phyloP scores from a whole-genome alignment of 176 grass and related monocot species.

The Aegilops speltoides region DNA sequence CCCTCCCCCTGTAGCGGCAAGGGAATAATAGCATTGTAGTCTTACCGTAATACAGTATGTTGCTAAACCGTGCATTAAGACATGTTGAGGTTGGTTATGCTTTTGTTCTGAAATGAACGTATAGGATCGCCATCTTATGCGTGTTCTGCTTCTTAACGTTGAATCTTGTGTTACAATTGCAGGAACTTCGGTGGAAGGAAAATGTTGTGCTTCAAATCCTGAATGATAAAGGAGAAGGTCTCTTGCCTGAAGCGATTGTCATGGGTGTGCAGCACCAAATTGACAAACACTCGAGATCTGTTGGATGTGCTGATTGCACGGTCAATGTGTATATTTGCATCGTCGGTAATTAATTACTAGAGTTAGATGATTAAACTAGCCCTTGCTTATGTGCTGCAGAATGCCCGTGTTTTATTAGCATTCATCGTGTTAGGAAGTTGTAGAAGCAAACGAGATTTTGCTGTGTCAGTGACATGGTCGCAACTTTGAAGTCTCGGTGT shows the following conservation, averaged over 20 bases:
- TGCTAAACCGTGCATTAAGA: background rate
- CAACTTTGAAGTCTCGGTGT: slow-evolving; percentile 11
- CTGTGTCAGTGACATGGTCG: slow-evolving; percentile 10
- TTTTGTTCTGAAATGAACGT: background rate
- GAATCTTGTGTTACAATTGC: slow-evolving; percentile 3
- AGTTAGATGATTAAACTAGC: slow-evolving; percentile 43
- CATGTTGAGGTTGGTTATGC: background rate
- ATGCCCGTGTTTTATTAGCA: slow-evolving; percentile 36
- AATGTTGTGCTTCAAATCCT: slow-evolving; percentile 72
- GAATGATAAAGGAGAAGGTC: slow-evolving; percentile 19
- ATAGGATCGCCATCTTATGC: background rate
- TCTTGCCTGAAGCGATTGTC: slow-evolving; percentile 12
- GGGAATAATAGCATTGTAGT: background rate
- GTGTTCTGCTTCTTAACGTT: background rate
- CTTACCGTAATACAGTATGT: background rate
- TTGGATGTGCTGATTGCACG: slow-evolving; percentile 29
- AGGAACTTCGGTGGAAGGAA: slow-evolving; percentile 67
- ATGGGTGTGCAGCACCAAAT: background rate
- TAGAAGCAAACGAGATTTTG: slow-evolving; percentile 23
- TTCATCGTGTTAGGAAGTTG: slow-evolving; percentile 34
- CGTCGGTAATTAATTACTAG: slow-evolving; percentile 52
- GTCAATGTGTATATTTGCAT: slow-evolving; percentile 65
- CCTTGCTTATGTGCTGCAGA: slow-evolving; percentile 35
- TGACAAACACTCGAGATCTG: background rate
- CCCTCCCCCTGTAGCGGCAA: background rate